phyloP scores from a whole-genome alignment of 257 asterid species.

The Salvia hispanica region DNA sequence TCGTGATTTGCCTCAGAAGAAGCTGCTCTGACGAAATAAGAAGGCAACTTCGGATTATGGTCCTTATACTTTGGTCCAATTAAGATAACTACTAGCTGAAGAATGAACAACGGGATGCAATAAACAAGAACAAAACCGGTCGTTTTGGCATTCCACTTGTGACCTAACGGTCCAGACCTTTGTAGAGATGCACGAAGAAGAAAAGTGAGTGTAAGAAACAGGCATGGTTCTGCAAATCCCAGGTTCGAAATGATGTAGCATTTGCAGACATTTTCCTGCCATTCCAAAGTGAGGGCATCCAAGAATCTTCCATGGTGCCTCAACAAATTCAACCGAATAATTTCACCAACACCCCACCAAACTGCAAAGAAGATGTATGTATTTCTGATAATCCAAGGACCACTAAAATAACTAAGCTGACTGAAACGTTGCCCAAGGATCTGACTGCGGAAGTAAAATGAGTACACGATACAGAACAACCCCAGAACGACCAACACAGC shows the following conservation, averaged over 20 bases:
- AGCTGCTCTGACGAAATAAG: constrained; percentile 62
- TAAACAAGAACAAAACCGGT: constrained; percentile 61
- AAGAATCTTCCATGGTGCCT: constrained; percentile 68
- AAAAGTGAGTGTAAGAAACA: constrained; percentile 70
- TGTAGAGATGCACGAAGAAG: constrained; percentile 90
- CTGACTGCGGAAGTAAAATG: constrained; percentile 67
- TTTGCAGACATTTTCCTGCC: constrained; percentile 90
- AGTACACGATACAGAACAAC: constrained; percentile 59
- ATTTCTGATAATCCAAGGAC: constrained; percentile 92
- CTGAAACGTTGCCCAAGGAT: constrained; percentile 57
- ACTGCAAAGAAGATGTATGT: constrained; percentile 58
- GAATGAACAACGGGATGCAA: constrained; percentile 72
- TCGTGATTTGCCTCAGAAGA: constrained; percentile 33
- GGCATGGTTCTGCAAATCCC: constrained; percentile 90
- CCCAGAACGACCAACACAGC: constrained; percentile 69
- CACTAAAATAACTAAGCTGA: constrained; percentile 75
- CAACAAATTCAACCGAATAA: constrained; percentile 61
- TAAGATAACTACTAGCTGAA: constrained; percentile 73
- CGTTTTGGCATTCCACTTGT: constrained; percentile 81
- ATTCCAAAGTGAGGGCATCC: constrained; percentile 54
- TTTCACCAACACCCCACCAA: constrained; percentile 95
- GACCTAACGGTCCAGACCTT: constrained; percentile 65
- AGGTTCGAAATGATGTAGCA: constrained; percentile 89
- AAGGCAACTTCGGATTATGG: constrained; percentile 48
- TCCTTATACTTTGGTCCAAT: constrained; percentile 57